Evolutionary conservation across 2,329 filamentous ascomycete genomes (phyloP).

Genomic region (Claviceps quebecensis): DNA sequence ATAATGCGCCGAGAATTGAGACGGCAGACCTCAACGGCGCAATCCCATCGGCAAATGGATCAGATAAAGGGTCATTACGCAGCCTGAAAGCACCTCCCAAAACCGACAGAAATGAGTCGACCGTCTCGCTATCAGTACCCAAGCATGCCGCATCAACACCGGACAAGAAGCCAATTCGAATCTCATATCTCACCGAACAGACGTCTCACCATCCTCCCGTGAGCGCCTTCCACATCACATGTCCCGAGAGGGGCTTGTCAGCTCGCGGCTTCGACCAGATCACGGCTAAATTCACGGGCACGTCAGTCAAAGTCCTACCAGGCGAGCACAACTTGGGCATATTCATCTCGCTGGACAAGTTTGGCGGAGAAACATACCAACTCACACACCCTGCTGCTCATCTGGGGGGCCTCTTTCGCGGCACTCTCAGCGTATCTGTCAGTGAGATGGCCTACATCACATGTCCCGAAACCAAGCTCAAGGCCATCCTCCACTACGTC

Average conservation of each 20-base stretch:
- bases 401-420: conserved; percentile 73
- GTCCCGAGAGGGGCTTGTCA: conserved; percentile 75
- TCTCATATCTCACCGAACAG: conserved; percentile 94
- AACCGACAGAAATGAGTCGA: conserved; percentile 31
- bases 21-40: conserved; percentile 27
- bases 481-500: conserved; percentile 82
- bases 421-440: conserved; percentile 78
- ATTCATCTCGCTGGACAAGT: conserved; percentile 72
- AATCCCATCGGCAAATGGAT: conserved; percentile 15
- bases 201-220: conserved; percentile 96
- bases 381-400: conserved; percentile 91
- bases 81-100: conserved; percentile 32
- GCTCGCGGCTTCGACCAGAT: conserved; percentile 92
- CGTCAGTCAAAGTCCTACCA: conserved; percentile 78
- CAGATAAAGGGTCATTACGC: conserved; percentile 29
- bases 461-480: conserved; percentile 80
- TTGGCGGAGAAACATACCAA: conserved; percentile 82
- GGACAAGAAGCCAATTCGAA: conserved; percentile 46
- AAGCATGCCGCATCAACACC: conserved; percentile 27
- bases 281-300: conserved; percentile 94
- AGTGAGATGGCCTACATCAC: conserved; percentile 80
- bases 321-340: conserved; percentile 93
- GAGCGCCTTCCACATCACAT: conserved; percentile 88
- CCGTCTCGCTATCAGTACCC: conserved; percentile 36
- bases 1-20: conserved; percentile 54